A percentile compares a stretch with the other conserved stretches of the same genome.
phyloP scores from a whole-genome alignment of 441 rosid species.

The Aquilaria agallochum region DNA sequence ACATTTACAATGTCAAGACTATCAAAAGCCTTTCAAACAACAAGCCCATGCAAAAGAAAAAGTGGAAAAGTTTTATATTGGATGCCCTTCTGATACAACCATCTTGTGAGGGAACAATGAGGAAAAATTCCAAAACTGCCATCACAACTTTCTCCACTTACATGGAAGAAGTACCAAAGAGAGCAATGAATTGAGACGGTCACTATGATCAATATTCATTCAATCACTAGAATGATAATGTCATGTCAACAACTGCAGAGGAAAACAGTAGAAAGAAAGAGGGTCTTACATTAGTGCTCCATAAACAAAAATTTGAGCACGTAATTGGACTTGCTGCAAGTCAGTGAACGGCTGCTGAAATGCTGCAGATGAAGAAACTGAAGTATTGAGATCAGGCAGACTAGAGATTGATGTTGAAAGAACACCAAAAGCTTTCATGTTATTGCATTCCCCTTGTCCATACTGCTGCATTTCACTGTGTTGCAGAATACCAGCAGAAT shows the following conservation, averaged over 20 bases:
- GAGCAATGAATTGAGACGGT: not conserved
- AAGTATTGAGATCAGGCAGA: conserved; percentile 73
- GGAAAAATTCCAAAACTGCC: too few relatives aligned
- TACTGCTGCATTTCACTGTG: conserved; percentile 53
- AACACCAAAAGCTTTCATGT: conserved; percentile 47
- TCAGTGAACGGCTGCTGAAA: conserved; percentile 96
- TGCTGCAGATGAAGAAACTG: conserved; percentile 47
- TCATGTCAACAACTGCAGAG: not conserved
- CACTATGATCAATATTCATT: not conserved
- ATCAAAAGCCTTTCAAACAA: too few relatives aligned
- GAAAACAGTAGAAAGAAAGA: conserved; percentile 8
- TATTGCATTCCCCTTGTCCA: conserved; percentile 42
- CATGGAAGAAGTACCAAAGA: too few relatives aligned
- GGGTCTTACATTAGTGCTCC: conserved; percentile 88
- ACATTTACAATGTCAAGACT: too few relatives aligned
- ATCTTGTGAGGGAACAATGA: too few relatives aligned
- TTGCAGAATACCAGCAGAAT: conserved; percentile 44
- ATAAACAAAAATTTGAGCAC: conserved; percentile 98
- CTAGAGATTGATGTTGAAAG: conserved; percentile 43
- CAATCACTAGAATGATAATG: too few relatives aligned
- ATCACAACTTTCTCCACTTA: too few relatives aligned
- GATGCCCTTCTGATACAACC: too few relatives aligned
- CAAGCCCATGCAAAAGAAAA: not conserved
- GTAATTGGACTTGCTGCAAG: conserved; percentile 97
- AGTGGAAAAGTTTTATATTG: not conserved